Evolutionary conservation across 495 filamentous ascomycete genomes (phyloP), one percentile per base, ranked within the genome.

Genomic region (Lasiosphaeria hispida): DNA sequence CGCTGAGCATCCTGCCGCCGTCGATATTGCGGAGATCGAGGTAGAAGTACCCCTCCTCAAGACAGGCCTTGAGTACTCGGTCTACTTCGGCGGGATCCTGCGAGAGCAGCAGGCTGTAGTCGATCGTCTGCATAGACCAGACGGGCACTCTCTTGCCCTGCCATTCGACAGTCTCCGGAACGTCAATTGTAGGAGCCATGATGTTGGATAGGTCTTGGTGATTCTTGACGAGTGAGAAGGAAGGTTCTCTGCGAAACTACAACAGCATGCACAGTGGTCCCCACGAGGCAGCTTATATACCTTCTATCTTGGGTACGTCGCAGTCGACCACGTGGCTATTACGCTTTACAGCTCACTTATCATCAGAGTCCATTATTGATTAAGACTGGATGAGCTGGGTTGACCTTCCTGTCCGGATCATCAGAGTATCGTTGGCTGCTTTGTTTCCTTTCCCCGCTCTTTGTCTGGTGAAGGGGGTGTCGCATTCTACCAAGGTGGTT

Each of bases 41-140:
- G 63, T 83, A 79, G 69, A 85, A 83, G 74, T 80, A 80, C 10
- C 81, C 82, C 13, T 75, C 67, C 11, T 76, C 68, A 58, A 76
- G 71, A 65, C 79, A 82, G 44, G 69, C 72, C 14, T 70, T 62
- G 58, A 80, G 60, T 8, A 84, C 73, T 59, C 74, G 80, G 35
- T 80, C 76, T 10, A 77, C 65, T 66, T 80, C 78, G 49, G 59
- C 61, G 17, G 75, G 75, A 58, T 81, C 75, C 50, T 78, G 73
- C 5, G 75, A 77, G 55, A 80, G 77, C 47, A 80, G 71, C 51
- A 63, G 69, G 23, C 63, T 69, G 62, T 75, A 80, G 68, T 77
- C 63, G 65, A 80, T 72, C 50, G 73, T 75, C 61, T 72, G 68
- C 75, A 79, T 77, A 51, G 72, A 54, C 68, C 74, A 80, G 64